Conservation (phyloP, 73 alveolate genomes). For the Durusdinium trenchii region DNA sequence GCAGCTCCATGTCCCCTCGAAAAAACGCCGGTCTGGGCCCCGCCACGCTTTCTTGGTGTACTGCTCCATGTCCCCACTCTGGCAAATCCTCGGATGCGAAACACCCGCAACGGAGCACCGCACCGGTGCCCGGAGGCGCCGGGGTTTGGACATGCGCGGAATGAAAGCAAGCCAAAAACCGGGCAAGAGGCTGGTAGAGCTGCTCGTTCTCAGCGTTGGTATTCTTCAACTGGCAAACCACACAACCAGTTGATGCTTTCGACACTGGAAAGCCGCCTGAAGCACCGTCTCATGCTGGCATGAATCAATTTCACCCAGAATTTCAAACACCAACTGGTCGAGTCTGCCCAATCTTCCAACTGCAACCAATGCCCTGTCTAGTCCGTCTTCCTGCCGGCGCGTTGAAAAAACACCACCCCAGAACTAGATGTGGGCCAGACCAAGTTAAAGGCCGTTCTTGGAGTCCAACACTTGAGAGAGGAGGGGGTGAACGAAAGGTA, state of each 20-base stretch:
- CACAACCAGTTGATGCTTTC: too few species aligned
- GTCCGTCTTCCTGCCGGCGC: too few species aligned
- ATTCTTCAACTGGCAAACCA: constrained; percentile 87
- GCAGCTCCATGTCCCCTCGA: background rate
- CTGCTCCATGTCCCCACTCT: constrained; percentile 70
- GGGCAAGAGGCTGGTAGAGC: background rate
- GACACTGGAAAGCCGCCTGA: background rate
- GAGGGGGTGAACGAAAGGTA: too few species aligned
- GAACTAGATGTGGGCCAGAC: too few species aligned
- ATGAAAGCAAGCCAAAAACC: background rate
- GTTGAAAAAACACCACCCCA: too few species aligned
- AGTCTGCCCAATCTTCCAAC: too few species aligned
- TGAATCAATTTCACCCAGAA: too few species aligned
- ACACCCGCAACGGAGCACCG: background rate
- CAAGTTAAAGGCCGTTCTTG: too few species aligned
- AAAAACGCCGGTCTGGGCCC: background rate
- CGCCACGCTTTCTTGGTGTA: constrained; percentile 59
- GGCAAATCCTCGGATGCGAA: constrained; percentile 11
- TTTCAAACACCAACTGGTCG: too few species aligned
- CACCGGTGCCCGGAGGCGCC: background rate
- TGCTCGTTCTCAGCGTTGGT: constrained; percentile 1
- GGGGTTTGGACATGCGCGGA: background rate
- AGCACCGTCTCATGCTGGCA: too few species aligned
- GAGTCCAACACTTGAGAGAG: too few species aligned
- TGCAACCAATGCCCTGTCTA: too few species aligned